Evolutionary conservation across 352 stramenopile species (phyloP).

Genomic region (Globisporangium nunn): DNA sequence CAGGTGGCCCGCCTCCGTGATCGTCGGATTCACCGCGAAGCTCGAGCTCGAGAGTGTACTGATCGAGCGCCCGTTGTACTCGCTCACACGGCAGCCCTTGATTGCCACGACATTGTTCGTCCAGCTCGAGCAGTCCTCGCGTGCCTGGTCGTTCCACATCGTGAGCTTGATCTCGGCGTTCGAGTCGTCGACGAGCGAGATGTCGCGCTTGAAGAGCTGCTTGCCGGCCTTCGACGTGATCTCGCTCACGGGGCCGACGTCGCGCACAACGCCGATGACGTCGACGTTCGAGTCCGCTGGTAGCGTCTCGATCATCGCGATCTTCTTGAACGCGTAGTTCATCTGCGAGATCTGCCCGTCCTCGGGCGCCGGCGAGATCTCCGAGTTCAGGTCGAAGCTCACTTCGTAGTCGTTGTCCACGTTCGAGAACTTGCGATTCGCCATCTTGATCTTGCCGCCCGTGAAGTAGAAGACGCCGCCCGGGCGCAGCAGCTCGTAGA

Average conservation of each 20-base stretch:
- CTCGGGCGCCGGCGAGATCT: constrained; percentile 90
- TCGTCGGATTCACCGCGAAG: constrained; percentile 81
- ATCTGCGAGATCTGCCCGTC: constrained; percentile 88
- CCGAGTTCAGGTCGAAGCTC: constrained; percentile 94
- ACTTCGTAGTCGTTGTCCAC: constrained; percentile 98
- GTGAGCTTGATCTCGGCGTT: constrained; percentile 95
- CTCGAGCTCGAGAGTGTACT: constrained; percentile 75
- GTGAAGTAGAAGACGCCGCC: constrained; percentile 93
- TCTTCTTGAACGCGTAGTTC: constrained; percentile 92
- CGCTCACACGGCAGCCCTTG: constrained; percentile 91
- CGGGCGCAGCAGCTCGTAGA: constrained; percentile 88
- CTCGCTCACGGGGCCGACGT: constrained; percentile 84
- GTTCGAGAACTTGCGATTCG: constrained; percentile 96
- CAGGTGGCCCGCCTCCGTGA: constrained; percentile 79
- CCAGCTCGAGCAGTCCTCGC: constrained; percentile 79
- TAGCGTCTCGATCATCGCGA: constrained; percentile 87
- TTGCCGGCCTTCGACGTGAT: constrained; percentile 94
- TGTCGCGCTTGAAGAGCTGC: constrained; percentile 95
- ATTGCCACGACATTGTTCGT: constrained; percentile 93
- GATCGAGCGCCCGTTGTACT: constrained; percentile 92
- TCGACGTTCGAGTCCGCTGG: constrained; percentile 89
- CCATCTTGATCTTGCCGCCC: constrained; percentile 94
- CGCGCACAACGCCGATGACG: constrained; percentile 94
- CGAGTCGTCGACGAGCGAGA: constrained; percentile 95
- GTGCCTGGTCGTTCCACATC: constrained; percentile 92